A percentile compares a stretch with the other conserved stretches of the same genome.
Evolutionary conservation across 345 rosid genomes (phyloP).

Genomic region (Citrus cavaleriei): DNA sequence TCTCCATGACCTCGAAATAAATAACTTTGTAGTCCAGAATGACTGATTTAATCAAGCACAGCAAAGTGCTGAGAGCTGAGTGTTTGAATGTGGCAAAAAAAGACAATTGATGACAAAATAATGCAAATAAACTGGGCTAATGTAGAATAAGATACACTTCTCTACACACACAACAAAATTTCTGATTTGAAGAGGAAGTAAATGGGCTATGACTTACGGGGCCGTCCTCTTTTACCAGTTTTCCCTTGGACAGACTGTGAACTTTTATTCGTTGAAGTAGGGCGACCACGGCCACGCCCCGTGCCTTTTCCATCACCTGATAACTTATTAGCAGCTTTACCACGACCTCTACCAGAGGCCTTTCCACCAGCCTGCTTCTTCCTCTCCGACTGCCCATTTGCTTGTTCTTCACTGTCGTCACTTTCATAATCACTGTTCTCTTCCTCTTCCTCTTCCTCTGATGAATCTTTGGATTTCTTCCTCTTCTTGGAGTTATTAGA

Average conservation of each 20-base stretch:
- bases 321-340: constrained; percentile 28
- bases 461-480: constrained; percentile 54
- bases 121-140: constrained; percentile 3
- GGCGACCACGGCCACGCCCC: constrained; percentile 43
- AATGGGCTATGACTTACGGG: constrained; percentile 46
- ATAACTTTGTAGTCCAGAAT: background rate
- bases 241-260: constrained; percentile 35
- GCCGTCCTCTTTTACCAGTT: constrained; percentile 73
- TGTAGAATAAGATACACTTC: constrained; percentile 13
- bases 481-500: constrained; percentile 41
- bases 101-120: background rate
- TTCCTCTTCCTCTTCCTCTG: constrained; percentile 61
- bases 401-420: constrained; percentile 50
- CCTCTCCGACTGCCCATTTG: constrained; percentile 38
- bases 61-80: background rate
- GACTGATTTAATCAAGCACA: background rate
- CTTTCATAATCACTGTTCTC: constrained; percentile 37
- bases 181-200: background rate
- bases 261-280: constrained; percentile 31
- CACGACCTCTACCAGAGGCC: constrained; percentile 39
- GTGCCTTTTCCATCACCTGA: constrained; percentile 28
- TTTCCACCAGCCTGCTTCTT: constrained; percentile 51
- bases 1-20: background rate
- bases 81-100: too few relatives aligned
- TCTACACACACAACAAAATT: constrained; percentile 24